Evolutionary conservation across 768 basidiomycete species (phyloP), one percentile per base, ranked within the genome.

Genomic region (Vararia minispora): DNA sequence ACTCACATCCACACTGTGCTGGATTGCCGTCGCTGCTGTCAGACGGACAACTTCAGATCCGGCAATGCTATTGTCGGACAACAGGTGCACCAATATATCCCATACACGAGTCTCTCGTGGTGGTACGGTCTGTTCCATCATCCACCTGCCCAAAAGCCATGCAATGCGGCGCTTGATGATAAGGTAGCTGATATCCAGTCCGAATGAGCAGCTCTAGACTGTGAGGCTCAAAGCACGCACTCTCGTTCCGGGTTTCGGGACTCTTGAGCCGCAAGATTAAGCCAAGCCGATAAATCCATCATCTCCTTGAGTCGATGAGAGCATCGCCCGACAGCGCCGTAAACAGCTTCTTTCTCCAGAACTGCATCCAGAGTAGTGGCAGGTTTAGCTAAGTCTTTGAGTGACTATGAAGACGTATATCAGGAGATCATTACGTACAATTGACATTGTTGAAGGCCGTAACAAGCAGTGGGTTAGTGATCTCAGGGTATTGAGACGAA

Each of bases 141-240:
- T 69, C 84, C 88, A 90, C 66, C 79, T 83, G 18, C 92, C 91
- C 32, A 97, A 71, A 4, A 97, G 63, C 90, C 91, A 95, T 1
- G 92, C 90, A 46, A 97, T 83, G 23, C 92, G 74, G n/a, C 90
- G 75, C 57, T 97, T 94, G 44, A 98, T 74, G 38, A 98, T 84
- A 1, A 86, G 83, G 54, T 83, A 89, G 41, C 91, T 94, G 40
- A 40, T 52, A 16, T 41, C 13, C 11, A n/a, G 33, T 11, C 16
- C 31, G 8, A 12, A n/a, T 28, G 22, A 33, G 27, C 14, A 9
- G 8, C 6, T 14, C 7, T 23, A 18, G 24, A 35, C 7, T 17
- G n/a, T n/a, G 4, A 16, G 16, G 32, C 22, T 26, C 21, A 23
- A 33, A 37, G 33, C 10, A 24, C 69, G 36, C 50, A 83, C 84